phyloP scores from a whole-genome alignment of 306 rosid species.

The Glycine tomentella region DNA sequence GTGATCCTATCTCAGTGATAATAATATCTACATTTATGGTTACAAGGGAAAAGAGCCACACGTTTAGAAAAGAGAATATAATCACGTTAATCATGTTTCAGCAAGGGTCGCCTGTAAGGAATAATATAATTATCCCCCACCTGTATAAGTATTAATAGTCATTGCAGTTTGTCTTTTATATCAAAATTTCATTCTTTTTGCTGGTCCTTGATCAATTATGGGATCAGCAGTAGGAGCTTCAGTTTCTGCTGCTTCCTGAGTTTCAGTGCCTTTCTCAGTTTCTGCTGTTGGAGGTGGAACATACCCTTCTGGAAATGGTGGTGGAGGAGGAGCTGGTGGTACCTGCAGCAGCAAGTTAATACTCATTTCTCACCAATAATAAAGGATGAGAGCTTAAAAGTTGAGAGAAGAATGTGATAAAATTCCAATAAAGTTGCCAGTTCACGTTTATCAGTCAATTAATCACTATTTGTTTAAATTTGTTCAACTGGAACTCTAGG shows the following conservation, averaged over 20 bases:
- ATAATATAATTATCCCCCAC: constrained; percentile 13
- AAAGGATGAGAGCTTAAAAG: constrained; percentile 8
- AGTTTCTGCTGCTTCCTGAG: constrained; percentile 67
- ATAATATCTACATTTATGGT: constrained; percentile 36
- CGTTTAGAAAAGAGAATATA: constrained; percentile 1
- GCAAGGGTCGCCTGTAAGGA: not conserved
- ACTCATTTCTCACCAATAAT: constrained; percentile 29
- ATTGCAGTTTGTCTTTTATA: constrained; percentile 9
- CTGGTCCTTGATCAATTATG: constrained; percentile 88
- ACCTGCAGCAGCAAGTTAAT: constrained; percentile 58
- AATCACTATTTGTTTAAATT: not conserved
- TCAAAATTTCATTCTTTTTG: constrained; percentile 83
- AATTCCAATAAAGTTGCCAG: not conserved
- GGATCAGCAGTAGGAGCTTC: constrained; percentile 81
- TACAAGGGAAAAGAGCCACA: constrained; percentile 20
- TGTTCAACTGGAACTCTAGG: not conserved
- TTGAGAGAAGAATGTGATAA: not conserved
- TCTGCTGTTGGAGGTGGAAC: constrained; percentile 62
- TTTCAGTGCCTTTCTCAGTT: constrained; percentile 72
- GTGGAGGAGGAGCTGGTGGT: constrained; percentile 87
- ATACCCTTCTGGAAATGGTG: constrained; percentile 92
- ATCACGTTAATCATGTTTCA: constrained; percentile 12
- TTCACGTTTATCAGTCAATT: constrained; percentile 34
- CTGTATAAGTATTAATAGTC: constrained; percentile 11
- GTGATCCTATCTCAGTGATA: constrained; percentile 5